Base-by-base conservation (phyloP, 202 grass and related monocot genomes). In the Panicum hallii region DNA sequence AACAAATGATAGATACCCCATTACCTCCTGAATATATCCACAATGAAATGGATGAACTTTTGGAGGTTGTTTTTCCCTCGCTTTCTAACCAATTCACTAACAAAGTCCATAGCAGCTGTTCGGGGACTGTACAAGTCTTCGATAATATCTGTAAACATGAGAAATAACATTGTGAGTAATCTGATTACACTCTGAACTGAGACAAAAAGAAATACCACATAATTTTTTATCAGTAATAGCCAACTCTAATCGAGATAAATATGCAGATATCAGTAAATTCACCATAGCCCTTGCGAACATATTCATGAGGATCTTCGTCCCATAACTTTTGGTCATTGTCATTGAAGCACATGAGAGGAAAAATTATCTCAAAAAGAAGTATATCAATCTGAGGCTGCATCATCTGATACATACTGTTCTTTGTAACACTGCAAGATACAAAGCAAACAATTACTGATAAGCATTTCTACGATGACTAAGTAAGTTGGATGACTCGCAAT, bases 241-340 rank as follows among this genome's bases (percentile, higher is more conserved):
- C 36, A 62, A 76, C 28, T 58, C 30, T 50, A 40, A 78, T 56
- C n/a, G 2, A 86, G 12, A 63, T 14, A 82, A 36, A 57, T 66
- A 80, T 30, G 64, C 9, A 89, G 61, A 86, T 19, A 30, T 58
- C 60, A 45, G 48, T 20, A 86, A 81, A 68, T 79, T 84, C 87
- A 98, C 96, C 96, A 92, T 99, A 95, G 28, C 96, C 93, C 86
- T 99, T 99, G 17, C 96, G 87, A 84, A 99, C 96, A 86, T 99
- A 99, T 80, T 99, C 96, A 82, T 99, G 96, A 92, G 96, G 96
- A 76, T 99, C 96, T 84, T 99, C 96, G 4, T 85, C 89, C 96
- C 96, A 99, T 85, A 99, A 89, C 65, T 85, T 93, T 81, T 94
- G 89, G 79, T 98, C 96, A 9, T 92, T 94, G 67, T 98, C 93